Percentiles rank a stretch among this genome's conserved stretches.
These are phyloP conservation scores for Wickerhamomyces alni DNA, from an alignment of 805 yeast species.

Conservation along the genomic window DNA sequence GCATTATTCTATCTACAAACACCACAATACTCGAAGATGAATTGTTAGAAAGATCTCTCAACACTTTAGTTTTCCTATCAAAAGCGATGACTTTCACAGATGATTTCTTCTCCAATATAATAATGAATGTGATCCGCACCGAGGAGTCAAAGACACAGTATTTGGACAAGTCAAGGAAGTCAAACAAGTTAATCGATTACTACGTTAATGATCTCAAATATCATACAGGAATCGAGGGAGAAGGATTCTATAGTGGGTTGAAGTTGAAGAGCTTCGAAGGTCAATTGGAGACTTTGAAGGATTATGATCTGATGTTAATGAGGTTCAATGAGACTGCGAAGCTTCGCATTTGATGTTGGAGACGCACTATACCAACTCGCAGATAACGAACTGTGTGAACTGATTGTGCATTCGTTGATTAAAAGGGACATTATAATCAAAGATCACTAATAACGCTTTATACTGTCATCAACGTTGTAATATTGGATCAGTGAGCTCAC, in stretches of 20 bases:
- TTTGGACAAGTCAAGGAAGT: slow-evolving; percentile 1
- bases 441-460: no score
- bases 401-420: no score
- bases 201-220: slow-evolving; percentile 2
- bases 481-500: no score
- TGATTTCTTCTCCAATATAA: slow-evolving; percentile 1
- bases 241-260: background rate
- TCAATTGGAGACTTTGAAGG: background rate
- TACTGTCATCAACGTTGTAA: no score
- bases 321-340: slow-evolving; percentile 10
- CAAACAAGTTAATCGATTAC: background rate
- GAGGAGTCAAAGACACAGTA: slow-evolving; percentile 8
- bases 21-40: background rate
- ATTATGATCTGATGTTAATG: slow-evolving; percentile 10
- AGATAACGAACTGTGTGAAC: no score
- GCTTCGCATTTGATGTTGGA: no score
- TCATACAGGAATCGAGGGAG: background rate
- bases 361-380: no score
- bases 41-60: slow-evolving; percentile 2
- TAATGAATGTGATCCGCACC: slow-evolving; percentile 7
- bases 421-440: no score
- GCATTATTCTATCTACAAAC: background rate
- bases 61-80: slow-evolving; percentile 7
- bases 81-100: slow-evolving; percentile 6
- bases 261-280: slow-evolving; percentile 4